phyloP scores from a whole-genome alignment of 1,139 yeast species.

The Kodamaea plutei region DNA sequence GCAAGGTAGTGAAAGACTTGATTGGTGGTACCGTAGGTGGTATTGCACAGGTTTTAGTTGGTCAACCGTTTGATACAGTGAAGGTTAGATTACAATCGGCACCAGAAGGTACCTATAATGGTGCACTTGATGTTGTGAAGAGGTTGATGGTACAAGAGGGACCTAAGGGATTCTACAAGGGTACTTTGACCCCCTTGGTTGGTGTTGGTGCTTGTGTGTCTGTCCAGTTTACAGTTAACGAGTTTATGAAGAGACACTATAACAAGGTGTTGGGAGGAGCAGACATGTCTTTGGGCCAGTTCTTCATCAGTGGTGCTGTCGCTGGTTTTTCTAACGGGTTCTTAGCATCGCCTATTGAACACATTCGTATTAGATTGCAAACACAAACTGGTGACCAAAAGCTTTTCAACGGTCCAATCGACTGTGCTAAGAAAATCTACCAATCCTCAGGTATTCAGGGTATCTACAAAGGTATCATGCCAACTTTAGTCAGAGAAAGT shows the following conservation, averaged over 20 bases:
- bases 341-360: constrained; percentile 89
- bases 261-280: constrained; percentile 37
- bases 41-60: constrained; percentile 88
- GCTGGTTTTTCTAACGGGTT: constrained; percentile 90
- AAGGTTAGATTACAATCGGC: constrained; percentile 89
- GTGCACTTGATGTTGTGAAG: constrained; percentile 73
- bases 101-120: constrained; percentile 67
- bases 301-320: constrained; percentile 75
- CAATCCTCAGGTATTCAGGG: constrained; percentile 53
- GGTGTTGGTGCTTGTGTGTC: constrained; percentile 96
- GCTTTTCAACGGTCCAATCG: constrained; percentile 71
- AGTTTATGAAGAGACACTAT: constrained; percentile 81
- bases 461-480: constrained; percentile 71
- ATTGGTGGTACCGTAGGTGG: constrained; percentile 94
- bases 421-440: constrained; percentile 62
- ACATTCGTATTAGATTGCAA: constrained; percentile 84
- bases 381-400: constrained; percentile 59
- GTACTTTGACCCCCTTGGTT: constrained; percentile 74
- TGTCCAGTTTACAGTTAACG: constrained; percentile 78
- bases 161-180: constrained; percentile 77
- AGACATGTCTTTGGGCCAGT: constrained; percentile 50
- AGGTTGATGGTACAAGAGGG: constrained; percentile 74
- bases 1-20: constrained; percentile 72
- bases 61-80: constrained; percentile 94
- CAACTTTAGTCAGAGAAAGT: constrained; percentile 79